Percentiles rank a stretch among this genome's conserved stretches.
Conservation (phyloP, 2,329 filamentous ascomycete species). For the Claviceps arundinis region DNA sequence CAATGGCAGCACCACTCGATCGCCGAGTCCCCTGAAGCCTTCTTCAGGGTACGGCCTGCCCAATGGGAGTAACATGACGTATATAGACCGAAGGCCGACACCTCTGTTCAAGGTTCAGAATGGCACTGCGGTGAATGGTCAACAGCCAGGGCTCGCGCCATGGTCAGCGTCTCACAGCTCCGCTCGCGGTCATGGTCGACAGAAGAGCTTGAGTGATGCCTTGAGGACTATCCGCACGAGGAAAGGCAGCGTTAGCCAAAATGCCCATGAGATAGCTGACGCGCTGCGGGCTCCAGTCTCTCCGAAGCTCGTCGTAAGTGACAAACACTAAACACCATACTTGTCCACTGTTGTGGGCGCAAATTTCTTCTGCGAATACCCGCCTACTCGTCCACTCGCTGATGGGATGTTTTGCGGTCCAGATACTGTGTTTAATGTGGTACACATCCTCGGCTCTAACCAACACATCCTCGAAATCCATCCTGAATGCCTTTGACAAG, state of each 20-base stretch:
- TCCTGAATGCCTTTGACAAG: slow-evolving; percentile 80
- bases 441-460: slow-evolving; percentile 91
- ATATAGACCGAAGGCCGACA: slow-evolving; percentile 8
- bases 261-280: slow-evolving; percentile 85
- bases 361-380: background rate
- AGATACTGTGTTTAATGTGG: slow-evolving; percentile 83
- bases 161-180: slow-evolving; percentile 16
- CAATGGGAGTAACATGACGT: slow-evolving; percentile 16
- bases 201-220: slow-evolving; percentile 85
- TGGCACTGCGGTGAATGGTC: background rate
- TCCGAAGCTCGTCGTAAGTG: slow-evolving; percentile 65
- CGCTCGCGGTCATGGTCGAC: slow-evolving; percentile 47
- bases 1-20: slow-evolving; percentile 15
- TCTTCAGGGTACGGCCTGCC: slow-evolving; percentile 12
- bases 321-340: background rate
- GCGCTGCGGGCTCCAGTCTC: slow-evolving; percentile 84
- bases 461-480: slow-evolving; percentile 95
- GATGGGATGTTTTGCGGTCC: slow-evolving; percentile 11
- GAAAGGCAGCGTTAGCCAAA: slow-evolving; percentile 78
- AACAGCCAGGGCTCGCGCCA: slow-evolving; percentile 3
- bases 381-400: background rate
- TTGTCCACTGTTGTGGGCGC: too few relatives aligned
- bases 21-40: slow-evolving; percentile 15
- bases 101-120: slow-evolving; percentile 1
- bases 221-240: slow-evolving; percentile 68